phyloP scores from a whole-genome alignment of 192 early-diverging fungal genomes.

The Pilobolus umbonatus region DNA sequence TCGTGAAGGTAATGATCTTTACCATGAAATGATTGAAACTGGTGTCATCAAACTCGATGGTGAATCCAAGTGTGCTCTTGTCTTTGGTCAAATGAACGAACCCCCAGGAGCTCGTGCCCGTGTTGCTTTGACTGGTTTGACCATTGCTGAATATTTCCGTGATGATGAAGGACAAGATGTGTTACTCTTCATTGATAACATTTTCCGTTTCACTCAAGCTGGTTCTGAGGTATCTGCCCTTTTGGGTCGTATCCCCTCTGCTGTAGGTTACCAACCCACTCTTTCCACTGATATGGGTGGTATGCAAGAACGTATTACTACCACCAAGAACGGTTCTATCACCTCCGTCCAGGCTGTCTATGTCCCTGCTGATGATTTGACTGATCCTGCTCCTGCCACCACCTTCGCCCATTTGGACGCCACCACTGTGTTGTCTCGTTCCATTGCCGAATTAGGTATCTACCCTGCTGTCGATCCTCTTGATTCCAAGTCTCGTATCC shows the following conservation, averaged over 20 bases:
- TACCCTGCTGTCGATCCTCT: slow-evolving; percentile 97
- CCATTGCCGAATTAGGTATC: slow-evolving; percentile 98
- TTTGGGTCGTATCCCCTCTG: slow-evolving; percentile 98
- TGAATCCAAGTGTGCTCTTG: slow-evolving; percentile 91
- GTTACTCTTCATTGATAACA: slow-evolving; percentile 99
- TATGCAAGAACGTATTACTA: slow-evolving; percentile 99
- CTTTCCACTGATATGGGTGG: slow-evolving; percentile 98
- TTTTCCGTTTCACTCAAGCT: slow-evolving; percentile 99
- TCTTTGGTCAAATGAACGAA: slow-evolving; percentile 99
- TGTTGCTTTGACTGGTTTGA: slow-evolving; percentile 96
- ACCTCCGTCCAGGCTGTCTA: slow-evolving; percentile 98
- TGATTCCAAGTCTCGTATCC: slow-evolving; percentile 97
- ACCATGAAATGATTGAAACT: slow-evolving; percentile 31
- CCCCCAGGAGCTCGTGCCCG: slow-evolving; percentile 98
- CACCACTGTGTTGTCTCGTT: slow-evolving; percentile 98
- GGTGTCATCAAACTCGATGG: slow-evolving; percentile 97
- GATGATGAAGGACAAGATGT: slow-evolving; percentile 99
- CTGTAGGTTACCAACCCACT: slow-evolving; percentile 99
- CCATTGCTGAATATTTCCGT: slow-evolving; percentile 99
- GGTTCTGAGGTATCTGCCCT: slow-evolving; percentile 99
- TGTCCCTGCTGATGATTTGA: slow-evolving; percentile 99
- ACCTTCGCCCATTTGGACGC: slow-evolving; percentile 99
- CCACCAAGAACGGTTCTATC: slow-evolving; percentile 99
- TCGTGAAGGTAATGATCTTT: slow-evolving; percentile 99
- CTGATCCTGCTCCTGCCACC: slow-evolving; percentile 98